phyloP scores from a whole-genome alignment of 352 stramenopile species.

The Phytophthora cryptogea region DNA sequence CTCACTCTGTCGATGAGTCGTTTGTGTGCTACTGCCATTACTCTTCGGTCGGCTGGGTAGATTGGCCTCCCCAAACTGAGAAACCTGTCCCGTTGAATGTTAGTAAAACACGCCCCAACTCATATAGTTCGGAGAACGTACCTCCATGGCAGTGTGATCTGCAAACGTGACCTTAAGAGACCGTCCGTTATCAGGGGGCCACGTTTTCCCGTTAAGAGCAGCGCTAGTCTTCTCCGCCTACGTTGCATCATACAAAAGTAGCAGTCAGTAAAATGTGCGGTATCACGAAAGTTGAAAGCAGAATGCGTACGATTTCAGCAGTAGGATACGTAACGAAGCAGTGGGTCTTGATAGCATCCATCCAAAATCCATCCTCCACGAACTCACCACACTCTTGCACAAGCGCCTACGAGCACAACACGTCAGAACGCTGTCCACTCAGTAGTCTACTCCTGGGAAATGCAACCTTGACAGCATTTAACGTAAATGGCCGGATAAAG shows the following conservation, averaged over 20 bases:
- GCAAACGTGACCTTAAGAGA: slow-evolving; percentile 44
- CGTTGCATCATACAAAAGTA: background rate
- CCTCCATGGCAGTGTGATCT: slow-evolving; percentile 52
- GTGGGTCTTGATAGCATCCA: slow-evolving; percentile 89
- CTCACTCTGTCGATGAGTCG: slow-evolving; percentile 30
- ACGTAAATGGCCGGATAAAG: slow-evolving; percentile 74
- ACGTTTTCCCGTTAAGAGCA: slow-evolving; percentile 58
- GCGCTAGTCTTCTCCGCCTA: slow-evolving; percentile 56
- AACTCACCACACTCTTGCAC: slow-evolving; percentile 60
- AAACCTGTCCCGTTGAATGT: slow-evolving; percentile 21
- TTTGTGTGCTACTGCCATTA: slow-evolving; percentile 26
- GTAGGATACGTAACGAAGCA: slow-evolving; percentile 80
- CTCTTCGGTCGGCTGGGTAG: slow-evolving; percentile 26
- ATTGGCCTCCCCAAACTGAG: slow-evolving; percentile 31
- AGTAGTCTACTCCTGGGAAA: background rate
- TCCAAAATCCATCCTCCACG: slow-evolving; percentile 85
- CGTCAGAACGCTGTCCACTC: background rate
- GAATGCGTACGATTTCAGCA: slow-evolving; percentile 45
- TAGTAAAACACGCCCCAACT: background rate
- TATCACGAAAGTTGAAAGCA: slow-evolving; percentile 1
- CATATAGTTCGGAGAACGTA: slow-evolving; percentile 12
- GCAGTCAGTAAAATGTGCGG: background rate
- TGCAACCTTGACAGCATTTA: slow-evolving; percentile 71
- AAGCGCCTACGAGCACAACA: slow-evolving; percentile 37
- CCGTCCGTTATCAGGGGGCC: slow-evolving; percentile 66